Evolutionary conservation across 163 green algal genomes (phyloP), one percentile per base, ranked within the genome.

Genomic region (Chlamydomonas reinhardtii): DNA sequence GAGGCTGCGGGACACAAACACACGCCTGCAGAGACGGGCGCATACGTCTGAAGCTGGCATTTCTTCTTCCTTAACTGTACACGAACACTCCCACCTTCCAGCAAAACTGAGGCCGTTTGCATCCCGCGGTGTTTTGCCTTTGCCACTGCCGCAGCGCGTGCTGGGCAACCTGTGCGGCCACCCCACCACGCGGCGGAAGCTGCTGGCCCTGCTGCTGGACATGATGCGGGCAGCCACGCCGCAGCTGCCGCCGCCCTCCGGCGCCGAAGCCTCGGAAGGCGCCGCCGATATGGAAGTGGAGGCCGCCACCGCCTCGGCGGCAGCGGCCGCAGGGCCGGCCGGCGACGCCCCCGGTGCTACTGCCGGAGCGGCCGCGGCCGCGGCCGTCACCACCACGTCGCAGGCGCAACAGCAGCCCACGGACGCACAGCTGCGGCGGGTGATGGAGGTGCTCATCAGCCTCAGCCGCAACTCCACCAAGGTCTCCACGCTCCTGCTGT

Each of bases 151-250:
- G 48, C 48, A 97, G 84, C 91, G 92, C 14, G 81, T 98, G 73
- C 90, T 99, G 16, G 82, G 95, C 72, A 98, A 99, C 88, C 86
- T 99, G 59, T 96, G 91, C 65, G 78, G 76, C 6, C 93, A 98
- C 74, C 68, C 84, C 9, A 64, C 75, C 35, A 95, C 94, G 2
- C 90, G 96, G 34, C 52, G 84, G 16, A n/a, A 66, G n/a, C 74
- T 97, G 79, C 91, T 98, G 74, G 89, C 90, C 39, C 91, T 95
- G 70, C 88, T 98, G 76, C 82, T 98, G 59, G 77, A 80, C 54
- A 91, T 96, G 79, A 91, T 99, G 85, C 92, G 93, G 15, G 74
- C 74, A 34, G 39, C 89, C 22, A 70, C 66, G 66, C 74, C 71
- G 52, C 73, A 29, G 61, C 19, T 81, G 4, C 74, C 92, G 29